A percentile compares a stretch with the other conserved stretches of the same genome.
phyloP scores from a whole-genome alignment of 768 basidiomycete species.

The Russula dissimulans region DNA sequence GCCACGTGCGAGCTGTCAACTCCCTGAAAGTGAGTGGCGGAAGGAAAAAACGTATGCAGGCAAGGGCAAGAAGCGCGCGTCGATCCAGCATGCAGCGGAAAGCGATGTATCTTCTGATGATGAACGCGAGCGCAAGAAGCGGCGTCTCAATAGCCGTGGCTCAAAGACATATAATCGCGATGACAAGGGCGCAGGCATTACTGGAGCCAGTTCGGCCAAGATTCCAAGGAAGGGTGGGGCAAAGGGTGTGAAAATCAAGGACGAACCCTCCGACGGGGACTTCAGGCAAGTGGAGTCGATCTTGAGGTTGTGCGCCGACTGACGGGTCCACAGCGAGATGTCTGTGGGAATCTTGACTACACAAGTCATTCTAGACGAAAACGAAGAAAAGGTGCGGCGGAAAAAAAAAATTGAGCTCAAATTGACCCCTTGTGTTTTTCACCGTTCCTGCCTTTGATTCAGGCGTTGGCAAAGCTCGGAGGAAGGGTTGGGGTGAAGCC shows the following conservation, averaged over 20 bases:
- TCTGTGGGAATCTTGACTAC: conserved; percentile 57
- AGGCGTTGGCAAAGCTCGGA: conserved; percentile 61
- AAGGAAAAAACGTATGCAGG: conserved; percentile 21
- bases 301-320: neutral
- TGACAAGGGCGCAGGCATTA: neutral
- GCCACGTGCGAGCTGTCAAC: conserved; percentile 23
- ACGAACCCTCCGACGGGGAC: neutral
- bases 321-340: conserved; percentile 14
- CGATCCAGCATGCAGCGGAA: conserved; percentile 16
- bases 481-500: conserved; percentile 53
- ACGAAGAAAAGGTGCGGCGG: conserved; percentile 46
- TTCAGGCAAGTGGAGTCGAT: neutral
- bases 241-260: conserved; percentile 7
- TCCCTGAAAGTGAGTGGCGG: conserved; percentile 17
- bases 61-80: conserved; percentile 26
- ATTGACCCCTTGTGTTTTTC: neutral
- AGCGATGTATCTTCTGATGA: conserved; percentile 4
- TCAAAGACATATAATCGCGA: conserved; percentile 23
- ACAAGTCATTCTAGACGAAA: conserved; percentile 47
- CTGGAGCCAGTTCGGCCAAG: neutral
- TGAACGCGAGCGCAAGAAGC: conserved; percentile 13
- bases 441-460: neutral
- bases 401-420: neutral
- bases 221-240: neutral
- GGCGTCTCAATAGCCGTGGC: neutral